Percentiles rank a stretch among this genome's conserved stretches.
phyloP scores from a whole-genome alignment of 768 basidiomycete species.

The Gyrodon lividus region DNA sequence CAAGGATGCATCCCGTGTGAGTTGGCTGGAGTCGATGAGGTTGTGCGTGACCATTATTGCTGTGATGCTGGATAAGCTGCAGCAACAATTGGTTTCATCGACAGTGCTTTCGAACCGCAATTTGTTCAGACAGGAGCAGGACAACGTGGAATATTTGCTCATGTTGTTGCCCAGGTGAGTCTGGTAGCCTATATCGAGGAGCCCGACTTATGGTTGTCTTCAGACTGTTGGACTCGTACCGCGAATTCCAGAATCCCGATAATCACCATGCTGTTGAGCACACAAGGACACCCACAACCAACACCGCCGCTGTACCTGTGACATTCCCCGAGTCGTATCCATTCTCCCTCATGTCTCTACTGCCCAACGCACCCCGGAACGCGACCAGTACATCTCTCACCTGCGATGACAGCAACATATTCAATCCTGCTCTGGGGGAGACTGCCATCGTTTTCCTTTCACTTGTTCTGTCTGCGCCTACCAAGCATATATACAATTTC shows the following conservation, averaged over 20 bases:
- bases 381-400: constrained; percentile 39
- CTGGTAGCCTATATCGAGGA: background rate
- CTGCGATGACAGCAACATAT: constrained; percentile 49
- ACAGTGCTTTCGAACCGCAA: constrained; percentile 58
- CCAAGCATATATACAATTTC: constrained; percentile 73
- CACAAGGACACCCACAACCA: constrained; percentile 56
- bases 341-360: constrained; percentile 72
- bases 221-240: constrained; percentile 85
- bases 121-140: constrained; percentile 76
- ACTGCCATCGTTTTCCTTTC: constrained; percentile 82
- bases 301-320: constrained; percentile 61
- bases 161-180: constrained; percentile 78
- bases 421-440: constrained; percentile 82
- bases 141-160: constrained; percentile 85
- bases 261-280: constrained; percentile 71
- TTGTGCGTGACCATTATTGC: constrained; percentile 87
- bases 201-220: constrained; percentile 5
- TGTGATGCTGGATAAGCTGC: constrained; percentile 87
- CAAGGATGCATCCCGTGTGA: constrained; percentile 73
- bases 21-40: constrained; percentile 89
- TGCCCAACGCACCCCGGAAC: constrained; percentile 54
- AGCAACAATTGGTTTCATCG: constrained; percentile 73
- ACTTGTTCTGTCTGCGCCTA: constrained; percentile 76
- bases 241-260: constrained; percentile 70
- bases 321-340: constrained; percentile 95